Conservation (phyloP, 1,284 basidiomycete species). For the Athelia sp. region DNA sequence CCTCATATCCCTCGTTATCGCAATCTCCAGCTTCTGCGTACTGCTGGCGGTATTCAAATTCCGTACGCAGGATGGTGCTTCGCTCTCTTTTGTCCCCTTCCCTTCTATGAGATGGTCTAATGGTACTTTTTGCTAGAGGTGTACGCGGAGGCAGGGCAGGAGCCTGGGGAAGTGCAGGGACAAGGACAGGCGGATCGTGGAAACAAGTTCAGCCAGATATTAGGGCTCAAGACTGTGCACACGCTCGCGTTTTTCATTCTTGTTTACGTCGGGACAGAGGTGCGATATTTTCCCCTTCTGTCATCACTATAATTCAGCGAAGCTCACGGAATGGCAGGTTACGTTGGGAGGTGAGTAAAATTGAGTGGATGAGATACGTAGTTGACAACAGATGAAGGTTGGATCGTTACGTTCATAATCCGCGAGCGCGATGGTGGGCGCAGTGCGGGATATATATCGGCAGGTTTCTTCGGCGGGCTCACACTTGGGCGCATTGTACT, state of each 20-base stretch:
- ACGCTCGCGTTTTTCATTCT: conserved; percentile 39
- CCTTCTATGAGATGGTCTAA: neutral
- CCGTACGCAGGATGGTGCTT: conserved; percentile 37
- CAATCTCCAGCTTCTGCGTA: conserved; percentile 29
- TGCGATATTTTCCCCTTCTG: conserved; percentile 44
- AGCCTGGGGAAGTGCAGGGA: conserved; percentile 11
- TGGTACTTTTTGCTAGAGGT: neutral
- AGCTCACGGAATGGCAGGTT: no score
- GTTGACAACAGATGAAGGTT: no score
- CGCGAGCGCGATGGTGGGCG: conserved; percentile 40
- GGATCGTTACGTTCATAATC: conserved; percentile 60
- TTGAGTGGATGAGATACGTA: no score
- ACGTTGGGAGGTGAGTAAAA: no score
- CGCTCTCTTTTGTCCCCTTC: neutral
- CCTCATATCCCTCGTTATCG: conserved; percentile 40
- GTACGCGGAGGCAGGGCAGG: conserved; percentile 26
- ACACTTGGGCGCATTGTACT: conserved; percentile 52
- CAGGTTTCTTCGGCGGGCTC: conserved; percentile 53
- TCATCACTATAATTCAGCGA: conserved; percentile 16
- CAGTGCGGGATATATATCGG: conserved; percentile 46
- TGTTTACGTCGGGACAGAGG: conserved; percentile 43
- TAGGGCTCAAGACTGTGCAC: conserved; percentile 31
- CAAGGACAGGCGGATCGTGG: conserved; percentile 11
- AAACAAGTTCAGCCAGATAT: conserved; percentile 34
- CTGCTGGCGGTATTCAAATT: conserved; percentile 39